Conservation (phyloP, 441 rosid genomes). For the Arabidopsis lyrata region DNA sequence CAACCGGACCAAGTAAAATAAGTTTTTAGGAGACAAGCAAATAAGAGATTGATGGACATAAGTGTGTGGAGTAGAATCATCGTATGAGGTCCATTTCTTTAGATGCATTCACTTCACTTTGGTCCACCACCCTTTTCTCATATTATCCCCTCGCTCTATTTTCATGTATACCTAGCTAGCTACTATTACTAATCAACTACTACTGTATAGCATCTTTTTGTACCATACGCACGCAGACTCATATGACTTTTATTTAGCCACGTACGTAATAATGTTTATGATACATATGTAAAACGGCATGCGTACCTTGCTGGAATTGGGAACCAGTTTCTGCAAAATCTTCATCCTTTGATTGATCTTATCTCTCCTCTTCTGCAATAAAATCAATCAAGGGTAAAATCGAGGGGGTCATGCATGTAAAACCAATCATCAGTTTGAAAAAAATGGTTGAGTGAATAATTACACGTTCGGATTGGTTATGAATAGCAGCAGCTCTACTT, state of each 20-base stretch:
- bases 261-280: background rate
- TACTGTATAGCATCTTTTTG: background rate
- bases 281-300: constrained; percentile 18
- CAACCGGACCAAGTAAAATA: constrained; percentile 27
- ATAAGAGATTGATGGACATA: constrained; percentile 29
- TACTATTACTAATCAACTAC: constrained; percentile 8
- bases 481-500: constrained; percentile 93
- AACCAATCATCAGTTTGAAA: too few relatives aligned
- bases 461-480: constrained; percentile 98
- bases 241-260: background rate
- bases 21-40: constrained; percentile 17
- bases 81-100: constrained; percentile 45
- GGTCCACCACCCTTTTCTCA: constrained; percentile 26
- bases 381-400: constrained; percentile 1
- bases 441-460: background rate
- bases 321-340: constrained; percentile 94
- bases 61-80: constrained; percentile 49
- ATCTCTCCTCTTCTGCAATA: constrained; percentile 85
- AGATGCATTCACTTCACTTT: constrained; percentile 29
- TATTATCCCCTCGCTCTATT: constrained; percentile 16
- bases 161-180: background rate
- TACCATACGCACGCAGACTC: background rate
- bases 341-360: constrained; percentile 96
- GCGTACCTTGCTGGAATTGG: constrained; percentile 92
- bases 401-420: background rate